Evolutionary conservation across 2,329 filamentous ascomycete genomes (phyloP), one percentile per base, ranked within the genome.

Genomic region (Penicillium sp.): DNA sequence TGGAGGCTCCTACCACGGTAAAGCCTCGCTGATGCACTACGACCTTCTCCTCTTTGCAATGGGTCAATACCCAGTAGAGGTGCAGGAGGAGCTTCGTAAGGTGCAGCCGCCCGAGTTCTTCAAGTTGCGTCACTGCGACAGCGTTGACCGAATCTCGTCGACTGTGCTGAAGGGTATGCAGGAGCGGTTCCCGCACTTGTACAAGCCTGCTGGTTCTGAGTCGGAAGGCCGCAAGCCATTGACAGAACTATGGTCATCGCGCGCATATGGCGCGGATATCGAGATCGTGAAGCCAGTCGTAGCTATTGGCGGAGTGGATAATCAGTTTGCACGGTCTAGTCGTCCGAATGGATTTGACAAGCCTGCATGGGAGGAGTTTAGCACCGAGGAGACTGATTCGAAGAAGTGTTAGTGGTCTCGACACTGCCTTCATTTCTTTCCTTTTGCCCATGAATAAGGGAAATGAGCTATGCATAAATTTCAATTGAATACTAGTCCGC

Each of bases 1-100:
- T 13, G 87, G 87, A 18, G 87, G 87, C 1, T 88, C 85, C 1
- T 89, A 86, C 78, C 78, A 85, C 56, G 86, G 86, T 46, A 84
- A 81, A 50, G 83, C 81, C 0, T 87, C 84, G 1, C 76, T 89
- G 18, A 78, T 85, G 65, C 86, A 89, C 63, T 89, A 89, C 67
- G 85, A 90, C 59, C 78, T 89, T 1, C 79, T 87, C 2, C 78
- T 89, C 22, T 81, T 89, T 64, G 78, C 81, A 18, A 77, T 84
- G 0, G 86, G 86, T 0, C 70, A 82, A 38, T 83, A 88, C 58
- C 75, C 82, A 0, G 73, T 77, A 0, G 69, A 76, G 0, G 77
- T 87, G 2, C 82, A 87, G 71, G 71, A 78, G 11, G 62, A 77
- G 49, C 70, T 89, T 20, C 78, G 81, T 20, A 71, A 72, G 37